Conservation (phyloP, 352 stramenopile genomes). For the Hyaloperonospora arabidopsidis region DNA sequence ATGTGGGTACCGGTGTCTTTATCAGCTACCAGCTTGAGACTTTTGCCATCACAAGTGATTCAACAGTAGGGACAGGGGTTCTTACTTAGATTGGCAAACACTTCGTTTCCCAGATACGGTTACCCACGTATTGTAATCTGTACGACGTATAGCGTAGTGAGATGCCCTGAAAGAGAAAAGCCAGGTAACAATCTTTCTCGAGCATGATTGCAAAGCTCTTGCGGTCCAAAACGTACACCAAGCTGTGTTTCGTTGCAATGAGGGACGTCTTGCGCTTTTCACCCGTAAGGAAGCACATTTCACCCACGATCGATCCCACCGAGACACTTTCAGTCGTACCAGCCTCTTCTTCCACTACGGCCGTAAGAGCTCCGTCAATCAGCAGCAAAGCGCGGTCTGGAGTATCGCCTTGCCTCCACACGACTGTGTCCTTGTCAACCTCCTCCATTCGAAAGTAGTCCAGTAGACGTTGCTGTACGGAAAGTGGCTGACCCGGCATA, state of each 20-base stretch:
- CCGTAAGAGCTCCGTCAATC: constrained; percentile 52
- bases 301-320: constrained; percentile 62
- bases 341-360: constrained; percentile 72
- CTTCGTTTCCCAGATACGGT: constrained; percentile 82
- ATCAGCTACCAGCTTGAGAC: too few species aligned
- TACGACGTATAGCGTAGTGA: constrained; percentile 69
- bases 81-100: constrained; percentile 55
- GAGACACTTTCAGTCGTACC: constrained; percentile 67
- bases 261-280: constrained; percentile 80
- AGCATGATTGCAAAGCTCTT: constrained; percentile 61
- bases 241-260: constrained; percentile 43
- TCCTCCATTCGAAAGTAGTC: constrained; percentile 66
- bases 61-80: not conserved
- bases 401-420: constrained; percentile 63
- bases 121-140: constrained; percentile 71
- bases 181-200: constrained; percentile 46
- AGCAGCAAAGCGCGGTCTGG: constrained; percentile 53
- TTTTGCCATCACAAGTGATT: too few species aligned
- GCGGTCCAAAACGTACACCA: constrained; percentile 61
- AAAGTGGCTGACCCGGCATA: constrained; percentile 59
- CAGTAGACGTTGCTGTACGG: constrained; percentile 54
- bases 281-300: constrained; percentile 69
- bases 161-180: constrained; percentile 71
- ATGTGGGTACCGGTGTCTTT: too few species aligned
- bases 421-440: constrained; percentile 44